Evolutionary conservation across 306 rosid genomes (phyloP).

Genomic region (Cucurbita maxima): DNA sequence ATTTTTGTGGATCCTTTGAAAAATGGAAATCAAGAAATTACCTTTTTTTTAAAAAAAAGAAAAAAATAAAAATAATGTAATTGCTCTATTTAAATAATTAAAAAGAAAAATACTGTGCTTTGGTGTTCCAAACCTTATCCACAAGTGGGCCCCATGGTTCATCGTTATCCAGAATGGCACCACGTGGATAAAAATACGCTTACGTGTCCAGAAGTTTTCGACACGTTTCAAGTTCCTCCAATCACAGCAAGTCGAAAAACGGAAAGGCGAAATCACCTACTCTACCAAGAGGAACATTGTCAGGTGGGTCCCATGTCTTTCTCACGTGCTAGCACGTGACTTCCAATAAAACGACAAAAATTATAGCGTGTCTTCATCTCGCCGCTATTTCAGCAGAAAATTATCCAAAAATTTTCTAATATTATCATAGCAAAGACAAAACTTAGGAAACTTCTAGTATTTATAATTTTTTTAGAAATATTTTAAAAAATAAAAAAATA

Average conservation of each 20-base stretch:
- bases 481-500: no score
- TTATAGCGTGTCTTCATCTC: not conserved
- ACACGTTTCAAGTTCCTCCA: not conserved
- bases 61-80: not conserved
- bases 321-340: not conserved
- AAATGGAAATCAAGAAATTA: not conserved
- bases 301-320: not conserved
- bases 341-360: not conserved
- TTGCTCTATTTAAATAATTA: not conserved
- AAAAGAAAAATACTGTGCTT: not conserved
- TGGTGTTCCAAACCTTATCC: slow-evolving; percentile 3
- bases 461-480: no score
- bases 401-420: not conserved
- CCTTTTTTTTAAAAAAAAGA: not conserved
- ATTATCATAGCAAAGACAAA: not conserved
- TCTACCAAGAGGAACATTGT: not conserved
- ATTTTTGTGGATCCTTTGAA: not conserved
- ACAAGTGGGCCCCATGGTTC: not conserved
- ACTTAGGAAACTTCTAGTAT: not conserved
- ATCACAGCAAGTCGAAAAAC: not conserved
- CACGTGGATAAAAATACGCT: not conserved
- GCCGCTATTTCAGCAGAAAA: not conserved
- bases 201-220: not conserved
- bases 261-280: not conserved
- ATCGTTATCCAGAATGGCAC: not conserved